Evolutionary conservation across 352 stramenopile species (phyloP), one percentile per base, ranked within the genome.

Genomic region (Pythium chondricola): DNA sequence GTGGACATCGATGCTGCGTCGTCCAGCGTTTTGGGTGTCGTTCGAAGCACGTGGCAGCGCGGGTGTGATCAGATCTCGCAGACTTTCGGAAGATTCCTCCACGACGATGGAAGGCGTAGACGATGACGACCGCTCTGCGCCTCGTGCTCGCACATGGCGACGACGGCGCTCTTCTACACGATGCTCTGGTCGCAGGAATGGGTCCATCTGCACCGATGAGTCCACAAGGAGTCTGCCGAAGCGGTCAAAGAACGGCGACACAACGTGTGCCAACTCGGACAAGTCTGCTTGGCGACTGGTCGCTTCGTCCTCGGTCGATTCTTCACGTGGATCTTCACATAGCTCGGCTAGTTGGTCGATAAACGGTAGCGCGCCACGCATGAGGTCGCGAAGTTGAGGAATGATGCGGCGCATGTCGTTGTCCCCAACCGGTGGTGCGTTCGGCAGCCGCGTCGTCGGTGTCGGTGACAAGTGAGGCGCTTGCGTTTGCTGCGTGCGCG

Each of bases 1-100:
- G 56, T 94, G 83, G 2, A 94, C 81, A 52, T 94, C 83, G 35
- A 94, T 90, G 39, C 67, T 91, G 16, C 77, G 77, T 39, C 76
- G 72, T 2, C 56, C 54, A 26, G 40, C n/a, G 16, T 14, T 22
- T 24, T 69, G 56, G 0, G 61, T 26, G 6, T 85, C 74, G 6
- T 26, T 57, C 7, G 47, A 40, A 14, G 53, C 27, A 17, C 48
- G 36, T 8, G 39, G 62, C 9, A 61, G 58, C n/a, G 67, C 67
- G 0, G 63, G 73, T 1, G 65, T 55, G 36, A 91, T 85, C 31
- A 91, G 48, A 50, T 88, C 77, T 2, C 80, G 80, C 40, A 91
- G 64, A 11, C 63, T 65, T 1, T 85, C 22, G 8, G 67, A 69
- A 3, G 64, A 73, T 39, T 88, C 79, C 20, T 53, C 48, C 17